phyloP scores from a whole-genome alignment of 345 rosid genomes.

The Eucalyptus grandis region DNA sequence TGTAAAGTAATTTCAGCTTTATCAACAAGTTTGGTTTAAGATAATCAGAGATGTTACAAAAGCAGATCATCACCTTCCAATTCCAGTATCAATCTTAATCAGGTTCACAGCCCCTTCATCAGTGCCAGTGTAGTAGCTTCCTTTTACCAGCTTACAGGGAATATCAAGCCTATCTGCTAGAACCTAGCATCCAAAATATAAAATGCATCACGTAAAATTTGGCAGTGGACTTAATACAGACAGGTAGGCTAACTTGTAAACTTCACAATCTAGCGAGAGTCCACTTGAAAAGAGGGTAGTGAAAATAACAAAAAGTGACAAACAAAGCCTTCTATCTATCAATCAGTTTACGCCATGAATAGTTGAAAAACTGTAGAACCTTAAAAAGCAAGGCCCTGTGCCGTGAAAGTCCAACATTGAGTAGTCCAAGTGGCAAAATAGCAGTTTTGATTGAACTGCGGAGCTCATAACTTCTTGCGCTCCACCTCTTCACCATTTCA shows the following conservation, averaged over 20 bases:
- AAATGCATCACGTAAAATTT: background rate
- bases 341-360: background rate
- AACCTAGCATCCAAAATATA: constrained; percentile 32
- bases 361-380: constrained; percentile 25
- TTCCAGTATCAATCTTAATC: constrained; percentile 56
- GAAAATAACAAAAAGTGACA: background rate
- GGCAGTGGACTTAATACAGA: background rate
- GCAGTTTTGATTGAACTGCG: constrained; percentile 43
- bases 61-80: constrained; percentile 43
- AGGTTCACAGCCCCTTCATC: constrained; percentile 95
- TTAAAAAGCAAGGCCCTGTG: constrained; percentile 95
- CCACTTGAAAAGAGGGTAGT: background rate
- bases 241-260: background rate
- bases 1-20: background rate
- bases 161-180: constrained; percentile 83
- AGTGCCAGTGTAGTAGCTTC: constrained; percentile 94
- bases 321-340: background rate
- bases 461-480: constrained; percentile 42
- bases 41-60: background rate
- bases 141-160: constrained; percentile 92
- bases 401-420: constrained; percentile 90
- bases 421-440: constrained; percentile 76
- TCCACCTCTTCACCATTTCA: constrained; percentile 76
- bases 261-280: background rate
- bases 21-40: background rate